Evolutionary conservation across 495 filamentous ascomycete species (phyloP).

Genomic region (Aspergillus diversus): DNA sequence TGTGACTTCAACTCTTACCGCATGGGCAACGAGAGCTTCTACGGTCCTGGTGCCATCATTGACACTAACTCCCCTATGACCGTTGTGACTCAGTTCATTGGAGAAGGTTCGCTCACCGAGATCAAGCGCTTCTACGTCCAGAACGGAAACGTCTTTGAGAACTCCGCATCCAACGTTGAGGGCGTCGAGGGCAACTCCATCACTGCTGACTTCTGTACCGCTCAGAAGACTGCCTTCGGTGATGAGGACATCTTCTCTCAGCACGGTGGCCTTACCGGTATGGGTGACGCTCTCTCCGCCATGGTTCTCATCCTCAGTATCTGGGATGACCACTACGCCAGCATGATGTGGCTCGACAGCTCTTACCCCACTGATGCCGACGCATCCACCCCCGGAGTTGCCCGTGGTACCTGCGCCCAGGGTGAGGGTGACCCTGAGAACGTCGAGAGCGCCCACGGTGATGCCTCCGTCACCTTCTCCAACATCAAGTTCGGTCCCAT

Average conservation of each 20-base stretch:
- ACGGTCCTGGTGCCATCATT: slow-evolving; percentile 59
- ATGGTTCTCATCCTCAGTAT: slow-evolving; percentile 81
- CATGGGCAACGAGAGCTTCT: slow-evolving; percentile 64
- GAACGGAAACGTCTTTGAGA: slow-evolving; percentile 61
- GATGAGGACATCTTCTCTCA: slow-evolving; percentile 57
- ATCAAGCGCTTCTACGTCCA: slow-evolving; percentile 74
- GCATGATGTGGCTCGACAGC: slow-evolving; percentile 88
- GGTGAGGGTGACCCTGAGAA: slow-evolving; percentile 64
- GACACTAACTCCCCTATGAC: slow-evolving; percentile 66
- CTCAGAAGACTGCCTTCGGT: slow-evolving; percentile 59
- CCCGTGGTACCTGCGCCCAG: slow-evolving; percentile 69
- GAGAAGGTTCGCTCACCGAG: slow-evolving; percentile 54
- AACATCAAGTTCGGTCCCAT: slow-evolving; percentile 73
- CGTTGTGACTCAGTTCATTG: slow-evolving; percentile 71
- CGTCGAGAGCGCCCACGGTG: slow-evolving; percentile 57
- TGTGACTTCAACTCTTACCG: slow-evolving; percentile 79
- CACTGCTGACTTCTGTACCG: slow-evolving; percentile 61
- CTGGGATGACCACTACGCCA: slow-evolving; percentile 76
- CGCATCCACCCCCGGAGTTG: slow-evolving; percentile 61
- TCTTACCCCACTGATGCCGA: slow-evolving; percentile 65
- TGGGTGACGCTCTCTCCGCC: slow-evolving; percentile 57
- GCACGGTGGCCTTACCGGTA: slow-evolving; percentile 60
- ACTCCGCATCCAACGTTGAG: slow-evolving; percentile 56
- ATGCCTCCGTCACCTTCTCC: slow-evolving; percentile 65
- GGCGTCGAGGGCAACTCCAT: slow-evolving; percentile 58